Conservation (phyloP, 768 basidiomycete species). For the Lentinula lateritia region DNA sequence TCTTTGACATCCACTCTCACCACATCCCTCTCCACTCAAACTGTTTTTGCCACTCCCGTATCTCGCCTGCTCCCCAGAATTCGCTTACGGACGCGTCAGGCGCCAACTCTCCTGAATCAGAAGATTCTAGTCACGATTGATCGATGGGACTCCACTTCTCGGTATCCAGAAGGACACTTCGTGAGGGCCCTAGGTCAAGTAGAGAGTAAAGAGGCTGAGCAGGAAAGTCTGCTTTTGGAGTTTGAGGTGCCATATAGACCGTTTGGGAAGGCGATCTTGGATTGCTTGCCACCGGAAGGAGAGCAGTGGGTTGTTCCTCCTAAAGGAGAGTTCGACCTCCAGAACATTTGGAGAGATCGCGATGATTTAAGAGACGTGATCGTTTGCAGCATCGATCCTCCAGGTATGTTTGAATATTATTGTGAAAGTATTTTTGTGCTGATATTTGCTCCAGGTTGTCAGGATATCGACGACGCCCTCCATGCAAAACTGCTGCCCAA, state of each 20-base stretch:
- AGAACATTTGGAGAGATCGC: conserved; percentile 70
- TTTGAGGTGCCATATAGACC: conserved; percentile 95
- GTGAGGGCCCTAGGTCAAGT: conserved; percentile 87
- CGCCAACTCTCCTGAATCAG: conserved; percentile 79
- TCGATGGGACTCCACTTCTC: conserved; percentile 79
- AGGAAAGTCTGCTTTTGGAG: conserved; percentile 88
- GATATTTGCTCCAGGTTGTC: conserved; percentile 57
- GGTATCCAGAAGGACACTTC: conserved; percentile 96
- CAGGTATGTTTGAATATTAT: conserved; percentile 41
- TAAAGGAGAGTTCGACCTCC: conserved; percentile 42
- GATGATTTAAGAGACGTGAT: conserved; percentile 82
- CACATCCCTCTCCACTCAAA: conserved; percentile 81
- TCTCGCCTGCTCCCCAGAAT: conserved; percentile 91
- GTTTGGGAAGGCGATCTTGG: conserved; percentile 91
- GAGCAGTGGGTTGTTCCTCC: conserved; percentile 90
- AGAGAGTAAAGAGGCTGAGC: conserved; percentile 94
- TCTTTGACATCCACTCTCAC: conserved; percentile 76
- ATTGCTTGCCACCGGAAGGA: conserved; percentile 86
- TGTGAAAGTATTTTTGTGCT: not conserved
- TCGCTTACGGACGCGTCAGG: conserved; percentile 91
- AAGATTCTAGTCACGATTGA: conserved; percentile 97
- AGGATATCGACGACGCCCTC: conserved; percentile 97
- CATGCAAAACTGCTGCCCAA: conserved; percentile 86
- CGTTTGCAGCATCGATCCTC: conserved; percentile 97
- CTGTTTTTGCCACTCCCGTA: conserved; percentile 91